A percentile compares a stretch with the other conserved stretches of the same genome.
Evolutionary conservation across 2,329 filamentous ascomycete species (phyloP).

Genomic region (Endoconidiophora polonica): DNA sequence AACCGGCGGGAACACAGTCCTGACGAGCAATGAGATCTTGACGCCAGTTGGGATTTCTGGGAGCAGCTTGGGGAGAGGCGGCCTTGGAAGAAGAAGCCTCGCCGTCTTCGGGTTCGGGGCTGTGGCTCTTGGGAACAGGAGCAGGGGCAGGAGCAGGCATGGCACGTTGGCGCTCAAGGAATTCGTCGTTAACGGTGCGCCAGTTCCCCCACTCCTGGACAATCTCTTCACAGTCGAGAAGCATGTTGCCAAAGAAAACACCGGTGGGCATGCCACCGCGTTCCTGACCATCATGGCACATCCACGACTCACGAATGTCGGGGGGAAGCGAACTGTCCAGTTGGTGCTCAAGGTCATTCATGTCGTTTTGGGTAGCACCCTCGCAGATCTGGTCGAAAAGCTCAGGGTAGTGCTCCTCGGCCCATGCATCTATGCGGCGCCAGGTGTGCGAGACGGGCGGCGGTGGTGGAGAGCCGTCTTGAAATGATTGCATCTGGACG

Average conservation of each 20-base stretch:
- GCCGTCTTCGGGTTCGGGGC: conserved; percentile 45
- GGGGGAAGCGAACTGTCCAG: conserved; percentile 85
- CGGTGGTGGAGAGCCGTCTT: conserved; percentile 75
- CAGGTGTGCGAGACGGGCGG: conserved; percentile 82
- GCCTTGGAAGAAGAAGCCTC: conserved; percentile 55
- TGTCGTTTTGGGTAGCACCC: conserved; percentile 79
- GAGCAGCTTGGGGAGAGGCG: conserved; percentile 18
- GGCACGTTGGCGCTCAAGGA: conserved; percentile 40
- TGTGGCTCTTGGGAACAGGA: conserved; percentile 36
- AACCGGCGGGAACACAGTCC: conserved; percentile 70
- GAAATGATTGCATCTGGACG: conserved; percentile 93
- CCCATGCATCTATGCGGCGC: conserved; percentile 86
- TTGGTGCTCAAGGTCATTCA: conserved; percentile 93
- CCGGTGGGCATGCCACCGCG: conserved; percentile 80
- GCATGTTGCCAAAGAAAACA: conserved; percentile 84
- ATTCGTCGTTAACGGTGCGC: conserved; percentile 84
- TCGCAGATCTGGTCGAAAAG: conserved; percentile 86
- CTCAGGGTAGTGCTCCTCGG: conserved; percentile 89
- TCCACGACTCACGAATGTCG: conserved; percentile 82
- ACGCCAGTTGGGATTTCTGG: conserved; percentile 50
- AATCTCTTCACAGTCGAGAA: conserved; percentile 95
- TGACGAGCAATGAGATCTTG: conserved; percentile 72
- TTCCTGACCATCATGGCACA: conserved; percentile 92
- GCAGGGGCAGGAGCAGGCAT: conserved; percentile 23
- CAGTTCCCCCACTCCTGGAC: conserved; percentile 96